Evolutionary conservation across 176 grass and related monocot genomes (phyloP).

Genomic region (Triticum urartu): DNA sequence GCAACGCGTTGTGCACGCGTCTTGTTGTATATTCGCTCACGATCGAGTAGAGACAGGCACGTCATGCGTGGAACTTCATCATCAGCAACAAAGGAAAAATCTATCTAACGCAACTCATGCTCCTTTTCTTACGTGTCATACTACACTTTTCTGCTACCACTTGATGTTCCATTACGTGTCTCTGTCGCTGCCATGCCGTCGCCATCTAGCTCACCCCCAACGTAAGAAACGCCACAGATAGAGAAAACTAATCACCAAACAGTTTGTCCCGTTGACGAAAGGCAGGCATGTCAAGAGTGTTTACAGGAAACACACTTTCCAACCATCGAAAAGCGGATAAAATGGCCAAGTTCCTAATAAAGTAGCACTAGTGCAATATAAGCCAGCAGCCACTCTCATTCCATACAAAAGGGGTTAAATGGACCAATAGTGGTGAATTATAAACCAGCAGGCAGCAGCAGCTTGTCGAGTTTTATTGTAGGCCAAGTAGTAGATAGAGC

Average conservation of each 20-base stretch:
- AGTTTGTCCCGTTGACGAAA: not conserved
- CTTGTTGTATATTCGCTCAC: too few relatives aligned
- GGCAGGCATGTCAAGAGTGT: too few relatives aligned
- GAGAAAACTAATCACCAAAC: not conserved
- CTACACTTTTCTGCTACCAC: not conserved
- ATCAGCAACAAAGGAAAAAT: too few relatives aligned
- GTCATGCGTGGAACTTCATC: too few relatives aligned
- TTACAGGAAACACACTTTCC: too few relatives aligned
- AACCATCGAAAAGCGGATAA: too few relatives aligned
- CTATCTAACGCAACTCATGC: too few relatives aligned
- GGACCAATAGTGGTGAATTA: not conserved
- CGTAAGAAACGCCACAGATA: not conserved
- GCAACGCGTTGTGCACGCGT: too few relatives aligned
- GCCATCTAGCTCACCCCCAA: not conserved
- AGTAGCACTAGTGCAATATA: not conserved
- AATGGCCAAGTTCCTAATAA: not conserved
- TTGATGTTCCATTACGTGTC: not conserved
- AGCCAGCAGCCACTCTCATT: not conserved
- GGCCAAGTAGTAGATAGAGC: slow-evolving; percentile 29
- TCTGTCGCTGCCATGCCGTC: slow-evolving; percentile 13
- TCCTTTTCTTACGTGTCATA: not conserved
- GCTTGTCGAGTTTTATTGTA: slow-evolving; percentile 15
- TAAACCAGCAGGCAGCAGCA: not conserved
- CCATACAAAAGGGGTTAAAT: not conserved
- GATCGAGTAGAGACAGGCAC: too few relatives aligned